Conservation (phyloP, 2,329 filamentous ascomycete genomes). For the Trichophyton verrucosum region DNA sequence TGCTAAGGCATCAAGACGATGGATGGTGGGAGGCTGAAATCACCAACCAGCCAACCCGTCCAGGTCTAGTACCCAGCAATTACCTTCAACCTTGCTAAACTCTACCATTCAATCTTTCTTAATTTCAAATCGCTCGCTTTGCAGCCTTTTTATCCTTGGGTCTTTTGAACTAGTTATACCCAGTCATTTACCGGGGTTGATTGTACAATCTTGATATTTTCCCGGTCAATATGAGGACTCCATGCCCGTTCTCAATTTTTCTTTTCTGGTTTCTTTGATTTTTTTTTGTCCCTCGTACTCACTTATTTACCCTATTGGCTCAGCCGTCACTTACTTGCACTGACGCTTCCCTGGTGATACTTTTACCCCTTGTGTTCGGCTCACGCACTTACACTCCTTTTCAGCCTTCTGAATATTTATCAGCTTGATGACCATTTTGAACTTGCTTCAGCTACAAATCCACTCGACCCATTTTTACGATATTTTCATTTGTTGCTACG, state of each 20-base stretch:
- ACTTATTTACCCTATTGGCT: background rate
- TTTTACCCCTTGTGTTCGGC: background rate
- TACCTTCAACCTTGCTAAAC: slow-evolving; percentile 48
- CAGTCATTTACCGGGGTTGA: background rate
- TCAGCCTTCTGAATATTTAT: background rate
- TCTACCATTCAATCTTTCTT: too few species aligned
- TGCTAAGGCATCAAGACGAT: slow-evolving; percentile 86
- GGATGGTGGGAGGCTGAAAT: slow-evolving; percentile 99
- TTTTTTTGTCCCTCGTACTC: background rate
- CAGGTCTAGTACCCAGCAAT: slow-evolving; percentile 54
- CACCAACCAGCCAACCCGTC: slow-evolving; percentile 40
- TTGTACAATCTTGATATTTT: background rate
- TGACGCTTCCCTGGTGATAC: background rate
- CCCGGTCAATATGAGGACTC: background rate
- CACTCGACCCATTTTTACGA: slow-evolving; percentile 26
- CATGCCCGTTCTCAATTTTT: background rate
- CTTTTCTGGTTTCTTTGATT: background rate
- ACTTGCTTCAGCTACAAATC: slow-evolving; percentile 4
- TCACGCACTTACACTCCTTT: background rate
- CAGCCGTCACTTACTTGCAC: background rate
- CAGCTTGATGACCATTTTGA: background rate
- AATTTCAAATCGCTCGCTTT: background rate
- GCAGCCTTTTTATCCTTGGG: background rate
- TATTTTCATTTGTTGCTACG: slow-evolving; percentile 19
- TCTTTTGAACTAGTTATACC: background rate